Base-by-base conservation (phyloP, 1,284 basidiomycete species). In the Irpex rosettiformis region DNA sequence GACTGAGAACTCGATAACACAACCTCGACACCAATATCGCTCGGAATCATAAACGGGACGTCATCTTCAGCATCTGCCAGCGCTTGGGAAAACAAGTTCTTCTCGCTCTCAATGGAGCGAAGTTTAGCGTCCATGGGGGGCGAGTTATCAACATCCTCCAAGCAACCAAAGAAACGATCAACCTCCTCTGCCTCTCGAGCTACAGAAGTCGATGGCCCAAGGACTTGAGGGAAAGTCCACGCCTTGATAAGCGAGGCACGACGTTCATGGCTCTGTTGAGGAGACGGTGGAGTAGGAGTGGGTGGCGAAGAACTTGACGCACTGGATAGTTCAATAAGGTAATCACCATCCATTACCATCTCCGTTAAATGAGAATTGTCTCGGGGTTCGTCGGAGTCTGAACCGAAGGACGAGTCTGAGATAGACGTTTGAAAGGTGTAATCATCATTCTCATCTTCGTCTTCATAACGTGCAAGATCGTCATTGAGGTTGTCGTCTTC, bases 111-210 rank as follows among this genome's bases (percentile, higher is more conserved):
- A 58, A 79, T 76, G 3, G 77, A 70, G 40, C 43, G 67, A 55
- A 66, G 61, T 54, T 52, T 66, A 37, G 60, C 66, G 49, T 64
- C 63, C 13, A 66, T 54, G 3, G 81, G 81, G 3, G 79, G 75
- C 16, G 79, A 78, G 52, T 79, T 74, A 62, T 84, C 82, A 25
- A 73, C 68, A 57, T 88, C 87, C 55, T 86, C 84, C 62, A 91
- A 70, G 65, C 88, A 91, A 42, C 80, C 84, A 65, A 91, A 91
- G 78, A 91, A 91, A 30, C 75, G 79, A 66, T 91, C 89, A 27
- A 84, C 75, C 52, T 81, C 79, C 30, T 76, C 75, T 7, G 77
- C 70, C 1, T 69, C 61, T 18, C 69, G 69, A 1, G 65, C 66
- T 21, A 52, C 65, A 7, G 64, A 58, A 11, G 64, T 58, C 22